Evolutionary conservation across 352 stramenopile species (phyloP).

Genomic region (Globisporangium rhizosaccharum): DNA sequence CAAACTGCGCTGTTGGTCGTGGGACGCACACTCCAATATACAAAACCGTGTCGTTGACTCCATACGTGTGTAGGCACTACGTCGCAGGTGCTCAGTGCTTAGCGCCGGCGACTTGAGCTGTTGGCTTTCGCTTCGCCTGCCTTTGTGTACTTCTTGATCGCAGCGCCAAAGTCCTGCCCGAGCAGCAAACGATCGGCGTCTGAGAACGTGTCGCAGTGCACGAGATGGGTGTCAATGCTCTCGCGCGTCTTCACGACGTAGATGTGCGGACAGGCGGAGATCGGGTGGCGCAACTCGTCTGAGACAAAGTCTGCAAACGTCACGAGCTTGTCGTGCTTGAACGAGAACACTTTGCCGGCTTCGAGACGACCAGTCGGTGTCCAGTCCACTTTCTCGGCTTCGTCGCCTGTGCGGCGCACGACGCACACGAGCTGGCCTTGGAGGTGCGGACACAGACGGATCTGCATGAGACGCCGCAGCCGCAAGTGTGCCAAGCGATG

Average conservation of each 20-base stretch:
- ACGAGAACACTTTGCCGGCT: constrained; percentile 45
- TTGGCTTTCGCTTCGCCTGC: constrained; percentile 9
- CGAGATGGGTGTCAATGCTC: constrained; percentile 69
- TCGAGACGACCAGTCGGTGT: constrained; percentile 45
- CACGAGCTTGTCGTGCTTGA: constrained; percentile 41
- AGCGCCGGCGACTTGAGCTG: constrained; percentile 3
- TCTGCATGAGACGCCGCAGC: constrained; percentile 65
- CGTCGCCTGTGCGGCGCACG: constrained; percentile 12
- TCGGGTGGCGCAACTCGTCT: constrained; percentile 29
- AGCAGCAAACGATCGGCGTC: constrained; percentile 43
- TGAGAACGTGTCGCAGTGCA: constrained; percentile 62
- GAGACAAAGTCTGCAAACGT: constrained; percentile 61
- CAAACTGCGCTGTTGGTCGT: not conserved
- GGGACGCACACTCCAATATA: not conserved
- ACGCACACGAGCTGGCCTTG: constrained; percentile 59
- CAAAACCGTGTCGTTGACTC: not conserved
- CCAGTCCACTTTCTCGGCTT: constrained; percentile 21
- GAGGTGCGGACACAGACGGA: constrained; percentile 58
- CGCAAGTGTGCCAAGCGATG: constrained; percentile 38
- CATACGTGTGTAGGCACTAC: not conserved
- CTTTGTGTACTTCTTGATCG: constrained; percentile 27
- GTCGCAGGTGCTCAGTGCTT: not conserved
- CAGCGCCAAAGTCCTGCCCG: constrained; percentile 23
- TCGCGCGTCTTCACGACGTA: constrained; percentile 47
- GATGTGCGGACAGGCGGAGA: constrained; percentile 66